A percentile compares a stretch with the other conserved stretches of the same genome.
Evolutionary conservation across 768 basidiomycete species (phyloP).

Genomic region (Lentinula sp.): DNA sequence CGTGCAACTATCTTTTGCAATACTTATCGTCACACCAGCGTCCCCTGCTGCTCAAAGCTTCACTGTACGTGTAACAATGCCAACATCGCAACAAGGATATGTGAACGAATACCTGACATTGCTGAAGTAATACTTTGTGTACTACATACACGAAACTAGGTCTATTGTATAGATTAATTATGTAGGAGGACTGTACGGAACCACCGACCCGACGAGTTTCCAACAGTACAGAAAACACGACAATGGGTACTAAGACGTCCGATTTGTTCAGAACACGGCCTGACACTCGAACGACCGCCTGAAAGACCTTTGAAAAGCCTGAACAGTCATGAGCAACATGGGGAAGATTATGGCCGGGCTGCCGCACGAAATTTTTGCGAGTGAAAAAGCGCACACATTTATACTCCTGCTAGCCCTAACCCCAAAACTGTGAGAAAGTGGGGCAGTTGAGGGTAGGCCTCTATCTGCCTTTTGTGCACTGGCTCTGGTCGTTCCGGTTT

Average conservation of each 20-base stretch:
- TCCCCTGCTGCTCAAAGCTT: no score
- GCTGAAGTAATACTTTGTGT: no score
- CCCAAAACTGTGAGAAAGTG: background rate
- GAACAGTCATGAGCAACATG: constrained; percentile 85
- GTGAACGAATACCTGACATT: no score
- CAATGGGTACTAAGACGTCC: constrained; percentile 81
- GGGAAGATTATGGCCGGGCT: constrained; percentile 70
- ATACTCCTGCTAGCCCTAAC: background rate
- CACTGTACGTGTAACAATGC: no score
- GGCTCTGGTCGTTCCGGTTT: background rate
- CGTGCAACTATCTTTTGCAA: no score
- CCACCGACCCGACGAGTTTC: constrained; percentile 77
- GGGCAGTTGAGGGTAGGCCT: background rate
- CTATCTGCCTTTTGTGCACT: background rate
- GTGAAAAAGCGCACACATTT: constrained; percentile 6
- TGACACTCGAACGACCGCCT: constrained; percentile 89
- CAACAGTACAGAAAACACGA: constrained; percentile 36
- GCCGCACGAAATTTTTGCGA: constrained; percentile 60
- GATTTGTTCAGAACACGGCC: constrained; percentile 66
- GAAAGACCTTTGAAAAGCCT: constrained; percentile 21
- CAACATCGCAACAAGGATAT: no score
- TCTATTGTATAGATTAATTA: background rate
- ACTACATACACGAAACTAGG: no score
- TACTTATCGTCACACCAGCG: no score
- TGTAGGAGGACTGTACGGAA: constrained; percentile 35